Percentiles rank a stretch among this genome's conserved stretches.
Conservation (phyloP, 177 flowering plant species). For the Vitis hybrid region DNA sequence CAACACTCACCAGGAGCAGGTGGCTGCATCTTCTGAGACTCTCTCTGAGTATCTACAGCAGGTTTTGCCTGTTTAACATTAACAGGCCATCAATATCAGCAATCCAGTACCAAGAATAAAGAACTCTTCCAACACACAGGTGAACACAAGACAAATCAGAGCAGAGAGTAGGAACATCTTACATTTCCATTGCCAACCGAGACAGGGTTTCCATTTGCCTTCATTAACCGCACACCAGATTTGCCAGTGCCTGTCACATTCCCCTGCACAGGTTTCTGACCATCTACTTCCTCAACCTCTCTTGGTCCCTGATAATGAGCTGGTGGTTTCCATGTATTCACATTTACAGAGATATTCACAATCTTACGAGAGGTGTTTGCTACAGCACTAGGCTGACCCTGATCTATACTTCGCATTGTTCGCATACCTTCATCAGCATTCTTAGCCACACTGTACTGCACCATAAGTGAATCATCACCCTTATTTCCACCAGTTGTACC, state of each 20-base stretch:
- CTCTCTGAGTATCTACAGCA: constrained; percentile 28
- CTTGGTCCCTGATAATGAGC: constrained; percentile 50
- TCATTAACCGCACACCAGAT: constrained; percentile 27
- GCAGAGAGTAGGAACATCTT: constrained; percentile 27
- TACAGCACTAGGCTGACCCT: constrained; percentile 34
- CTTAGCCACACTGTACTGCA: constrained; percentile 49
- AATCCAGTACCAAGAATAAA: constrained; percentile 7
- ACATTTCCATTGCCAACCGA: constrained; percentile 56
- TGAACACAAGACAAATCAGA: neutral
- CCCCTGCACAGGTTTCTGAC: constrained; percentile 29
- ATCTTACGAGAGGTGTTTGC: constrained; percentile 51
- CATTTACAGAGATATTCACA: constrained; percentile 58
- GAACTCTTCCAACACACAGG: neutral
- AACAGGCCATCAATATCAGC: constrained; percentile 7
- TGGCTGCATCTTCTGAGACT: constrained; percentile 32
- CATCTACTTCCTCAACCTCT: constrained; percentile 29
- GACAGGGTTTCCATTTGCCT: constrained; percentile 34
- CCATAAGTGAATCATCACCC: constrained; percentile 42
- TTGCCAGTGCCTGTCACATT: constrained; percentile 29
- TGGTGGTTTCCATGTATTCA: constrained; percentile 75
- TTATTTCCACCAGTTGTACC: constrained; percentile 41
- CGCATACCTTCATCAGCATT: constrained; percentile 29
- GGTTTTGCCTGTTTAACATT: constrained; percentile 44
- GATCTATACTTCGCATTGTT: constrained; percentile 37
- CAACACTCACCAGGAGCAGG: constrained; percentile 49